Percentiles rank a stretch among this genome's conserved stretches.
Evolutionary conservation across 2,329 filamentous ascomycete species (phyloP).

Genomic region (Colletotrichum musae): DNA sequence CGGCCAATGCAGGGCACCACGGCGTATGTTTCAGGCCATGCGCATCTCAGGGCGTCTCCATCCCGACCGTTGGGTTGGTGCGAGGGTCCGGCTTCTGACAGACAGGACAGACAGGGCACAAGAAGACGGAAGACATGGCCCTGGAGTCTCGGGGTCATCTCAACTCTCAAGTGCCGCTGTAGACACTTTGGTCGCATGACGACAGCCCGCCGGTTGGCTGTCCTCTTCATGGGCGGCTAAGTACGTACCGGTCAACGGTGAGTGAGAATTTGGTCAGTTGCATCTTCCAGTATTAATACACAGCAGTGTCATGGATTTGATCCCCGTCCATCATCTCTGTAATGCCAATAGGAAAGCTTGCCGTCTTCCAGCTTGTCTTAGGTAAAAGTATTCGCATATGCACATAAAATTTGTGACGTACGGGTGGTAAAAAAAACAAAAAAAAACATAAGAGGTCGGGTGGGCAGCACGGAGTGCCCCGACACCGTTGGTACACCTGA

Average conservation of each 20-base stretch:
- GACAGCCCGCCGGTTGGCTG: conserved; percentile 8
- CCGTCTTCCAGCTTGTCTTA: conserved; percentile 18
- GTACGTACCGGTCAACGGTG: neutral
- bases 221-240: neutral
- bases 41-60: conserved; percentile 23
- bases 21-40: conserved; percentile 37
- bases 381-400: conserved; percentile 29
- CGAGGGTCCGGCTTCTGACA: conserved; percentile 23
- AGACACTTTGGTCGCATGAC: conserved; percentile 21
- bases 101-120: neutral
- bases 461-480: too few relatives aligned
- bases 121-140: conserved; percentile 6
- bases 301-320: conserved; percentile 1
- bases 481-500: too few relatives aligned
- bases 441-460: neutral
- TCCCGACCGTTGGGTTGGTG: conserved; percentile 24
- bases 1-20: conserved; percentile 16
- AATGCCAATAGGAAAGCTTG: conserved; percentile 11
- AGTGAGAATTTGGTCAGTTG: neutral
- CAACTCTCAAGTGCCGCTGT: conserved; percentile 20
- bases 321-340: neutral
- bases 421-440: conserved; percentile 8
- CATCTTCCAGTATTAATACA: neutral
- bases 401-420: conserved; percentile 1
- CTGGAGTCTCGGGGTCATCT: neutral